phyloP scores from a whole-genome alignment of 768 basidiomycete genomes.

The Naganishia vaughanmartiniae region DNA sequence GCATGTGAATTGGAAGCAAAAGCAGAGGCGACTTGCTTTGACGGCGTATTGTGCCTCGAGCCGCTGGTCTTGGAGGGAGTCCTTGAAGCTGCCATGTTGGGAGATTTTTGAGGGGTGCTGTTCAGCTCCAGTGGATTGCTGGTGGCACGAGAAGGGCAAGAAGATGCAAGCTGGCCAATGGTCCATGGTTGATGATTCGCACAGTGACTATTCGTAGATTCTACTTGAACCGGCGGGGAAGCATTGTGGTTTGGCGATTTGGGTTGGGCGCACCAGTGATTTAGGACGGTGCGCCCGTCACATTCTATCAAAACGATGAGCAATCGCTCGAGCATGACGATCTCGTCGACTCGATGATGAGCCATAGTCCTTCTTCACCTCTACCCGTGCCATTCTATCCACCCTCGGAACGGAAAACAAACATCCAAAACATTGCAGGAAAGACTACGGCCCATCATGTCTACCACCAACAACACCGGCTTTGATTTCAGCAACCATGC shows the following conservation, averaged over 20 bases:
- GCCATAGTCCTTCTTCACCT: neutral
- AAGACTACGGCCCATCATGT: neutral
- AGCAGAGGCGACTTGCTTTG: constrained; percentile 9
- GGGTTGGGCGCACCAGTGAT: neutral
- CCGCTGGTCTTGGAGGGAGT: constrained; percentile 23
- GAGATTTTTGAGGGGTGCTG: neutral
- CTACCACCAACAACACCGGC: constrained; percentile 30
- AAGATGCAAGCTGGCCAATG: neutral
- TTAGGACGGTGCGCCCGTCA: neutral
- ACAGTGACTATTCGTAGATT: neutral
- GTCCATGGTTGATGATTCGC: no score
- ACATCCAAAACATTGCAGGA: no score
- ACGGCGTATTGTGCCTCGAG: constrained; percentile 22
- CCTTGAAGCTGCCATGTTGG: constrained; percentile 5
- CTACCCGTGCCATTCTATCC: no score
- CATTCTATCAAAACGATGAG: neutral
- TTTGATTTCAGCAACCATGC: constrained; percentile 53
- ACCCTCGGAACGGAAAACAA: neutral
- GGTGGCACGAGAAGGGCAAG: neutral
- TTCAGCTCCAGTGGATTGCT: neutral
- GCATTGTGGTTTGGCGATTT: no score
- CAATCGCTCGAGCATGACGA: constrained; percentile 17
- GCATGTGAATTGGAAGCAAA: constrained; percentile 15
- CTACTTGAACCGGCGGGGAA: constrained; percentile 6
- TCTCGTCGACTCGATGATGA: neutral